A percentile compares a stretch with the other conserved stretches of the same genome.
Evolutionary conservation across 2,329 filamentous ascomycete genomes (phyloP).

Genomic region (Fonsecaea erecta): DNA sequence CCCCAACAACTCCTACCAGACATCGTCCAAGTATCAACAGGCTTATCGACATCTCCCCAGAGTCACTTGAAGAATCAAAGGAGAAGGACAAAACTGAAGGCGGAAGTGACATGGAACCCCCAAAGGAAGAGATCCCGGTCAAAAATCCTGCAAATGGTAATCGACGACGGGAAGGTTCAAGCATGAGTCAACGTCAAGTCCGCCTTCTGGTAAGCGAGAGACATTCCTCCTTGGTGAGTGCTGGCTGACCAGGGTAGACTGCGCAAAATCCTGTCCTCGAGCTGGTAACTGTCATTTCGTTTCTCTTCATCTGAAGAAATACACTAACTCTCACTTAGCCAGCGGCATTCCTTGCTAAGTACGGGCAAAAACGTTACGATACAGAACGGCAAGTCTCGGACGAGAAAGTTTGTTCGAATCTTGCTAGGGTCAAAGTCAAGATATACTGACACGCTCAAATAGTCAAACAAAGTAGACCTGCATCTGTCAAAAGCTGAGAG

Average conservation of each 20-base stretch:
- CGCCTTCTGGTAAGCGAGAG: slow-evolving; percentile 19
- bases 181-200: neutral
- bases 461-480: slow-evolving; percentile 4
- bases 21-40: slow-evolving; percentile 3
- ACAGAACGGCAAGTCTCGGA: neutral
- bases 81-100: slow-evolving; percentile 1
- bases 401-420: slow-evolving; percentile 18
- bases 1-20: slow-evolving; percentile 8
- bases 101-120: neutral
- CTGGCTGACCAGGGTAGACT: slow-evolving; percentile 8
- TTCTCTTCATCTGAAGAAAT: neutral
- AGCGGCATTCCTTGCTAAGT: slow-evolving; percentile 25
- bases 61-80: slow-evolving; percentile 17
- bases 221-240: neutral
- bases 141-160: neutral
- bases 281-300: slow-evolving; percentile 13
- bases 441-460: neutral
- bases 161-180: neutral
- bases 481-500: slow-evolving; percentile 2
- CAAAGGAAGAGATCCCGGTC: neutral
- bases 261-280: slow-evolving; percentile 16
- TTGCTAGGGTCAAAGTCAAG: neutral
- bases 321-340: slow-evolving; percentile 24
- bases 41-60: slow-evolving; percentile 30
- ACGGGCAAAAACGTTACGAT: slow-evolving; percentile 13